Evolutionary conservation across 352 stramenopile genomes (phyloP).

Genomic region (Aphanomyces stellatus): DNA sequence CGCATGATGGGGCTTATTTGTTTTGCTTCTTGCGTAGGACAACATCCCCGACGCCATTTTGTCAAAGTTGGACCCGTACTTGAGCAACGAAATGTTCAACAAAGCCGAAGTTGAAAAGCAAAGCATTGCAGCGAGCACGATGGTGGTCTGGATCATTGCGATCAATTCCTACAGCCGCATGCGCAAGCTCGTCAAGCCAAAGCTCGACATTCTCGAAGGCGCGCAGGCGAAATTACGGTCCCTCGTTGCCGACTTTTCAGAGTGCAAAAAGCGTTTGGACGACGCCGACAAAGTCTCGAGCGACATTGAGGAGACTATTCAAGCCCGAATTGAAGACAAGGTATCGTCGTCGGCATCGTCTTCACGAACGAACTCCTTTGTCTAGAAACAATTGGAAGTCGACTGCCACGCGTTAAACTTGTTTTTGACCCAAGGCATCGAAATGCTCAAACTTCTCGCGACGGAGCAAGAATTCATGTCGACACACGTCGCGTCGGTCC

Average conservation of each 20-base stretch:
- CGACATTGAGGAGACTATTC: slow-evolving; percentile 8
- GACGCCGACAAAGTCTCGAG: slow-evolving; percentile 34
- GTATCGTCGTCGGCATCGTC: neutral
- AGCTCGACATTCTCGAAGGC: slow-evolving; percentile 53
- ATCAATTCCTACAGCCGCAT: slow-evolving; percentile 54
- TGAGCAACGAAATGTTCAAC: slow-evolving; percentile 45
- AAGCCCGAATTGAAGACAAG: slow-evolving; percentile 15
- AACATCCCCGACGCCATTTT: slow-evolving; percentile 34
- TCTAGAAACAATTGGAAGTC: slow-evolving; percentile 24
- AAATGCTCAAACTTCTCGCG: neutral
- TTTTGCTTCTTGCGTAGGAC: slow-evolving; percentile 23
- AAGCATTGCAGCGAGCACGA: slow-evolving; percentile 62
- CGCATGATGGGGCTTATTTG: neutral
- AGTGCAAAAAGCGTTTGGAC: slow-evolving; percentile 48
- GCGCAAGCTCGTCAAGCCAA: slow-evolving; percentile 44
- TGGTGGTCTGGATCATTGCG: slow-evolving; percentile 64
- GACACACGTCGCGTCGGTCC: slow-evolving; percentile 35
- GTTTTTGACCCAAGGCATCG: slow-evolving; percentile 27
- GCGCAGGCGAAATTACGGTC: slow-evolving; percentile 38
- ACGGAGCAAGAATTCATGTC: slow-evolving; percentile 28
- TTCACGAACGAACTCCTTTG: neutral
- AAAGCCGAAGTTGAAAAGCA: slow-evolving; percentile 65
- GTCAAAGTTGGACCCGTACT: slow-evolving; percentile 39
- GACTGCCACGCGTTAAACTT: slow-evolving; percentile 29
- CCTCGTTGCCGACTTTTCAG: slow-evolving; percentile 56